A percentile compares a stretch with the other conserved stretches of the same genome.
Conservation (phyloP, 345 rosid species). For the Aurinia saxatilis region DNA sequence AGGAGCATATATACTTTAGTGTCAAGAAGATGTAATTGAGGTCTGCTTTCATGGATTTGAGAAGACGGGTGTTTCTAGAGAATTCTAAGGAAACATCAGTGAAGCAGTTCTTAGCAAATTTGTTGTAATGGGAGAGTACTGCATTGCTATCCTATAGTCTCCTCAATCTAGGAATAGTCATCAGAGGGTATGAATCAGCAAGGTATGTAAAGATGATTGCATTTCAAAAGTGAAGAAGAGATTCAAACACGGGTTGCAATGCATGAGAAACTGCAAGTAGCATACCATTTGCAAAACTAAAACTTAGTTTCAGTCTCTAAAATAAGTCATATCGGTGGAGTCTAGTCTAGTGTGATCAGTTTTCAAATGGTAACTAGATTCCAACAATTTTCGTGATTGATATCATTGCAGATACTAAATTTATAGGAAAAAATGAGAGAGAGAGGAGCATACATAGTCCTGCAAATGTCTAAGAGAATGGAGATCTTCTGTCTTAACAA, state of each 20-base stretch:
- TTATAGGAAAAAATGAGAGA: no score
- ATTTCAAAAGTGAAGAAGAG: not conserved
- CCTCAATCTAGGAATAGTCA: conserved; percentile 56
- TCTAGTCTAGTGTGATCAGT: no score
- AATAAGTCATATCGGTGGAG: not conserved
- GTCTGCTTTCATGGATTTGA: conserved; percentile 77
- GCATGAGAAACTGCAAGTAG: not conserved
- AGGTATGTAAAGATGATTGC: not conserved
- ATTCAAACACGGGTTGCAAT: not conserved
- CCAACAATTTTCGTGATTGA: no score
- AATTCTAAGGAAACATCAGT: conserved; percentile 67
- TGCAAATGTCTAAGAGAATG: conserved; percentile 66
- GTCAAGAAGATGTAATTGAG: conserved; percentile 87
- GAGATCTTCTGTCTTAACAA: conserved; percentile 47
- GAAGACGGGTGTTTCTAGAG: conserved; percentile 51
- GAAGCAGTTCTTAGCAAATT: conserved; percentile 75
- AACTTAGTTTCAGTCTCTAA: not conserved
- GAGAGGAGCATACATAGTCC: conserved; percentile 58
- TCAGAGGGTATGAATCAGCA: not conserved
- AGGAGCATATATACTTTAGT: conserved; percentile 59
- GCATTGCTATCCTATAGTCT: conserved; percentile 95
- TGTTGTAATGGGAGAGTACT: conserved; percentile 80
- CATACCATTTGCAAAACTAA: no score
- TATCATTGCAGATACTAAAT: no score
- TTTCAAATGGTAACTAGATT: no score